Evolutionary conservation across 805 yeast genomes (phyloP), one percentile per base, ranked within the genome.

Genomic region (Teunomyces tritomae): DNA sequence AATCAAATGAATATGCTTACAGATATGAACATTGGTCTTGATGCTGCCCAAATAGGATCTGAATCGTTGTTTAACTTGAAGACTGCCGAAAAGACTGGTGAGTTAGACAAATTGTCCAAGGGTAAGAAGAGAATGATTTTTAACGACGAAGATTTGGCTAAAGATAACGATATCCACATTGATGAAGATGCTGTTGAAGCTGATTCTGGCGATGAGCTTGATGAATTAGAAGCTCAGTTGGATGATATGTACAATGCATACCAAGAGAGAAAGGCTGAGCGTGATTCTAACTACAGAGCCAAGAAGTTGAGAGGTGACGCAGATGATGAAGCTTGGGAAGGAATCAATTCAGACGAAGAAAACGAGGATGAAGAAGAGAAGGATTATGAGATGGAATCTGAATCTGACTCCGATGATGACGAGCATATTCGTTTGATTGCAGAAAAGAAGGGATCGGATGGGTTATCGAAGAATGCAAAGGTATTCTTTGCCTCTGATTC

Each of bases 1-100:
- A 85, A 89, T 87, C 97, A 94, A 71, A 85, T 94, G 92, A 89
- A 88, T 66, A 91, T 94, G 96, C 74, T 87, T 49, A 88, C 97
- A 5, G 96, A 96, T 61, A 81, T 79, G 72, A 96, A 90, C 61
- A 83, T 94, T 53, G 97, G 98, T 78, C 76, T 89, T 46, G 99
- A 94, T 63, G 96, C 97, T 13, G 92, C 89, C 13, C 79, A 79
- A 45, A 74, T 82, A 50, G 96, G 94, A 32, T 76, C 85, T 47
- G 91, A 87, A 49, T 79, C 91, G 1, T 72, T 89, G 49, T 94
- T 94, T 73, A 89, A 85, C 61, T 76, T 94, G 63, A 85, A 83
- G 59, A 70, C 79, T n/a, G 97, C 97, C 3, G 88, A 88, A 65
- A 87, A 86, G 66, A 84, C 96, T 2, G 98, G 97, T 39, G 81